Percentiles rank a stretch among this genome's conserved stretches.
phyloP scores from a whole-genome alignment of 495 filamentous ascomycete species.

The Trichocladium antarcticum region DNA sequence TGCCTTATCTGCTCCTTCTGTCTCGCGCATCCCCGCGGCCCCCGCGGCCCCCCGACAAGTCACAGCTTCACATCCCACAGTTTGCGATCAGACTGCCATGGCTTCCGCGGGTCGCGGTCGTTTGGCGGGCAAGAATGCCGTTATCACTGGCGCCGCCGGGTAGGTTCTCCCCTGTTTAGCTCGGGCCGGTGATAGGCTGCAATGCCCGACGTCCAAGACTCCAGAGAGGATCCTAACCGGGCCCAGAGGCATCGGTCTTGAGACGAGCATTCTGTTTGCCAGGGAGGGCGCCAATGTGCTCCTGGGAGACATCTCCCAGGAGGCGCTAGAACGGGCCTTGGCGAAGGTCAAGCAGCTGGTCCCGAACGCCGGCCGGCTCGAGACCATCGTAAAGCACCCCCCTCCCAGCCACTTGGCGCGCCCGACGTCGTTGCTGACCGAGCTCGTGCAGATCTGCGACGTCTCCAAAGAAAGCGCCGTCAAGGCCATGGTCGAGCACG shows the following conservation, averaged over 20 bases:
- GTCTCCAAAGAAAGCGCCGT: slow-evolving; percentile 65
- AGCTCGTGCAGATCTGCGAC: no score
- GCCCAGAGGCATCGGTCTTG: slow-evolving; percentile 81
- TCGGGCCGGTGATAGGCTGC: not conserved
- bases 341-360: slow-evolving; percentile 62
- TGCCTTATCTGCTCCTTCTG: not conserved
- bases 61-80: no score
- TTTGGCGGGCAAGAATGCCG: slow-evolving; percentile 81
- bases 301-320: slow-evolving; percentile 68
- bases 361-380: slow-evolving; percentile 48
- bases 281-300: slow-evolving; percentile 82
- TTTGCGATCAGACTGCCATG: no score
- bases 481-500: slow-evolving; percentile 52
- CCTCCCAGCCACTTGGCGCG: no score
- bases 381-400: slow-evolving; percentile 28
- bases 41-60: not conserved
- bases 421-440: slow-evolving; percentile 20
- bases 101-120: slow-evolving; percentile 39
- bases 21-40: no score
- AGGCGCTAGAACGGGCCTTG: slow-evolving; percentile 46
- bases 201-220: not conserved
- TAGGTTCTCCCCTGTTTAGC: slow-evolving; percentile 35
- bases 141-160: slow-evolving; percentile 89
- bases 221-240: not conserved
- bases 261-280: slow-evolving; percentile 84